Base-by-base conservation (phyloP, 2,329 filamentous ascomycete species). In the Leptoxyphium fumago region DNA sequence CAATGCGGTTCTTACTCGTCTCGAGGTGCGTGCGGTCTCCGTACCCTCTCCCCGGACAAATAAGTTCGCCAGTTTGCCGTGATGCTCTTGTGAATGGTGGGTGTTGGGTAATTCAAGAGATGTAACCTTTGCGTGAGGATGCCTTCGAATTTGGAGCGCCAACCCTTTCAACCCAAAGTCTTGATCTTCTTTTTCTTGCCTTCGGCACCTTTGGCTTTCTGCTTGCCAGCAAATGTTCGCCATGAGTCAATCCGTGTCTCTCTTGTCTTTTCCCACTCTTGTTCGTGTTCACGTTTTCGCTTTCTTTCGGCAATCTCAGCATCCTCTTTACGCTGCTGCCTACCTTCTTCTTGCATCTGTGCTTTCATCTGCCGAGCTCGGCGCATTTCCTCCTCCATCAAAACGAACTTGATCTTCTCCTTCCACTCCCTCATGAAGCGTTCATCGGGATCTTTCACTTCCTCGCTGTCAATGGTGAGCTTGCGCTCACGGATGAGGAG, bases 301-400 rank as follows among this genome's bases (percentile, higher is more conserved):
- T 72, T 72, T 45, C 67, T 56, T 55, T 68, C 68, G 30, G 89
- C 86, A 9, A 83, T 48, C 66, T 95, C 89, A 54, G 87, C 84
- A 17, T 98, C 91, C 56, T 80, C 80, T 61, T 82, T 83, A 59
- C 79, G 77, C 73, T 93, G 80, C 69, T 91, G 82, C 44, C 91
- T 74, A 6, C 91, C 91, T 64, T 98, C 89, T 64, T 98, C 91
- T 65, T 94, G 86, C 80, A 98, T 82, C 70, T 91, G 84, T 36
- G 84, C 91, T 69, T 94, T 93, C 61, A 89, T 64, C 72, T 94
- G 88, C 52, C 87, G 75, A 47, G 84, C 73, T 44, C 86, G 73
- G 43, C 91, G 75, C 57, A 87, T 76, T 68, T 96, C 91, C 60
- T 93, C 89, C 57, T 98, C 91, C 56, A 95, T 78, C 52, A 98